Evolutionary conservation across 768 basidiomycete species (phyloP).

Genomic region (Neoboletus magnificus): DNA sequence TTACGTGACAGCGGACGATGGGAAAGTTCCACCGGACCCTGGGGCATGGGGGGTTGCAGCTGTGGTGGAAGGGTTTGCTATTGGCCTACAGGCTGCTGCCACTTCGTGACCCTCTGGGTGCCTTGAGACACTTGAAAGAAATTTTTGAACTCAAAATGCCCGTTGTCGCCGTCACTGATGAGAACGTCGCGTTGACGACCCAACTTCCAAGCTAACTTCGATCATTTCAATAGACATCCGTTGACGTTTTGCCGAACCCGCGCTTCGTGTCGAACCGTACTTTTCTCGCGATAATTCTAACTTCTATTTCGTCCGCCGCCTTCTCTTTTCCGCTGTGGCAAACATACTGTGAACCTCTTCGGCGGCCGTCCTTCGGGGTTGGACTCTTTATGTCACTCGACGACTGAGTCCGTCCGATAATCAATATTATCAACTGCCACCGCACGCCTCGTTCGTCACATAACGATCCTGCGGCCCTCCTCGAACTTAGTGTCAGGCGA

Average conservation of each 20-base stretch:
- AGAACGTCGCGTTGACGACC: neutral
- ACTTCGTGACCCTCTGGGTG: neutral
- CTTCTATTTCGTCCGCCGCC: neutral
- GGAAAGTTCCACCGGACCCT: conserved; percentile 46
- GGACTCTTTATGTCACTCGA: too few species aligned
- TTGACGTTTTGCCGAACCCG: neutral
- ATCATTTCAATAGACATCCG: neutral
- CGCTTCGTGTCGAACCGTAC: neutral
- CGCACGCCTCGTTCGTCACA: too few species aligned
- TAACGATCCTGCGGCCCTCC: neutral
- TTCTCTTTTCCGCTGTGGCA: neutral
- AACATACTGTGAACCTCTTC: neutral
- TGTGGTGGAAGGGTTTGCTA: conserved; percentile 38
- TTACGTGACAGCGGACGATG: conserved; percentile 38
- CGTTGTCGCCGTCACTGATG: too few species aligned
- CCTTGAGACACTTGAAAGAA: neutral
- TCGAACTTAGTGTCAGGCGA: neutral
- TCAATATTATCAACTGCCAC: too few species aligned
- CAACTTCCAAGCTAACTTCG: neutral
- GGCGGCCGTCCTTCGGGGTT: neutral
- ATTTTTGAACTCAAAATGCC: neutral
- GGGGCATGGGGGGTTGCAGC: conserved; percentile 53
- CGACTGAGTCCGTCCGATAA: neutral
- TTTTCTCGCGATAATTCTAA: too few species aligned
- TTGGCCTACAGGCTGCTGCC: conserved; percentile 4